A percentile compares a stretch with the other conserved stretches of the same genome.
These are phyloP conservation scores for Batkoa obscura DNA, from an alignment of 371 early-diverging fungal species.

Conservation along the genomic window DNA sequence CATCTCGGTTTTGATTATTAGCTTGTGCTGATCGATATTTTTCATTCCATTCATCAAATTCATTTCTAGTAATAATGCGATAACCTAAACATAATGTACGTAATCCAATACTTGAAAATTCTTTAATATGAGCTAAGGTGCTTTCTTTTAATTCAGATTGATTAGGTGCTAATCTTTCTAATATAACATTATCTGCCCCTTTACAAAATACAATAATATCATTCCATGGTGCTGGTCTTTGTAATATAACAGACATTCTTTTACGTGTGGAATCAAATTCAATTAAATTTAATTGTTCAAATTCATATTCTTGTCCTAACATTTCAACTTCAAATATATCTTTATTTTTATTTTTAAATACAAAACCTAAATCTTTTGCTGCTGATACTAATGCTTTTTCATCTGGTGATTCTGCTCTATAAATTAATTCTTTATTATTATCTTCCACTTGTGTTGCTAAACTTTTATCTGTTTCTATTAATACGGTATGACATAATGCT, in stretches of 20 bases:
- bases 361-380: slow-evolving; percentile 69
- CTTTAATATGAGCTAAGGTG: slow-evolving; percentile 43
- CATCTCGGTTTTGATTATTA: slow-evolving; percentile 50
- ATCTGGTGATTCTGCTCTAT: slow-evolving; percentile 65
- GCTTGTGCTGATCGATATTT: slow-evolving; percentile 50
- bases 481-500: slow-evolving; percentile 84
- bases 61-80: slow-evolving; percentile 32
- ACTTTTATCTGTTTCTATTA: slow-evolving; percentile 38
- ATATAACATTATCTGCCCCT: slow-evolving; percentile 92
- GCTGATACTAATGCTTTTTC: slow-evolving; percentile 75
- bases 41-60: slow-evolving; percentile 45
- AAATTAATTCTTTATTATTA: slow-evolving; percentile 15
- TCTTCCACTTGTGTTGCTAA: slow-evolving; percentile 26
- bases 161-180: slow-evolving; percentile 34
- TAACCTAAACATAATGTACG: slow-evolving; percentile 81
- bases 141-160: slow-evolving; percentile 24
- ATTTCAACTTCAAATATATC: slow-evolving; percentile 38
- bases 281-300: slow-evolving; percentile 54
- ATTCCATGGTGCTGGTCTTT: slow-evolving; percentile 50
- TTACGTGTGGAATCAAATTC: slow-evolving; percentile 89
- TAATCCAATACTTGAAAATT: slow-evolving; percentile 55
- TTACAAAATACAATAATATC: slow-evolving; percentile 77
- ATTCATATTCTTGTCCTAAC: slow-evolving; percentile 37
- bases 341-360: slow-evolving; percentile 37
- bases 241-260: slow-evolving; percentile 81